Percentiles rank a stretch among this genome's conserved stretches.
phyloP scores from a whole-genome alignment of 305 asterid genomes.

The Fraxinus baroniana region DNA sequence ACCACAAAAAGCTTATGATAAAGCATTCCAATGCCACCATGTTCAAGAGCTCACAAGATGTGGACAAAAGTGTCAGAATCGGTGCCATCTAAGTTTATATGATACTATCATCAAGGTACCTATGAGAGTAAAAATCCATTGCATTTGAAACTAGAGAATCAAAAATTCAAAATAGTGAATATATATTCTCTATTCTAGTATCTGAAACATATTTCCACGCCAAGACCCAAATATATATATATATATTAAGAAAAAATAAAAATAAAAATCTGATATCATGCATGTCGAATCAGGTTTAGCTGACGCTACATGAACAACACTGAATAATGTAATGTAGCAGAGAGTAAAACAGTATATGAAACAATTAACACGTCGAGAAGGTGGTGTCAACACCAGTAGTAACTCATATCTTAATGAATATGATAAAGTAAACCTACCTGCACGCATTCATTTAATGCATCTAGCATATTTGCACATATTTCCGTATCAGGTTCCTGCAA shows the following conservation, averaged over 20 bases:
- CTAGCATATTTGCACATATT: slow-evolving; percentile 78
- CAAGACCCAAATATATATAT: background rate
- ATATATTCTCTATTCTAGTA: background rate
- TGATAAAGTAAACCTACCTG: slow-evolving; percentile 51
- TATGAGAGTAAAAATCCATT: background rate
- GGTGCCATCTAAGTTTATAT: background rate
- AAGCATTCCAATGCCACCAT: background rate
- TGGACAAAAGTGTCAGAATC: background rate
- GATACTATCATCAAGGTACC: background rate
- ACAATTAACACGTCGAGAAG: background rate
- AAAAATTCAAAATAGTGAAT: background rate
- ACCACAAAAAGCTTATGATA: background rate
- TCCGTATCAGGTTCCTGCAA: slow-evolving; percentile 89
- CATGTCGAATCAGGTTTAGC: background rate
- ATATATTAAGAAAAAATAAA: background rate
- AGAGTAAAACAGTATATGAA: background rate
- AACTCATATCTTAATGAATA: background rate
- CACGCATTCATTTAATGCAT: slow-evolving; percentile 75
- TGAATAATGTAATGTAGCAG: background rate
- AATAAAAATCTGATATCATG: background rate
- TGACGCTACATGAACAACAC: background rate
- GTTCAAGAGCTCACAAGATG: background rate
- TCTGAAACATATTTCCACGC: background rate
- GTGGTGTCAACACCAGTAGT: background rate
- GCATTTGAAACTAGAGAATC: background rate